A percentile compares a stretch with the other conserved stretches of the same genome.
These are phyloP conservation scores for Grigorovia transvaalensis DNA, from an alignment of 805 yeast genomes.

Conservation along the genomic window DNA sequence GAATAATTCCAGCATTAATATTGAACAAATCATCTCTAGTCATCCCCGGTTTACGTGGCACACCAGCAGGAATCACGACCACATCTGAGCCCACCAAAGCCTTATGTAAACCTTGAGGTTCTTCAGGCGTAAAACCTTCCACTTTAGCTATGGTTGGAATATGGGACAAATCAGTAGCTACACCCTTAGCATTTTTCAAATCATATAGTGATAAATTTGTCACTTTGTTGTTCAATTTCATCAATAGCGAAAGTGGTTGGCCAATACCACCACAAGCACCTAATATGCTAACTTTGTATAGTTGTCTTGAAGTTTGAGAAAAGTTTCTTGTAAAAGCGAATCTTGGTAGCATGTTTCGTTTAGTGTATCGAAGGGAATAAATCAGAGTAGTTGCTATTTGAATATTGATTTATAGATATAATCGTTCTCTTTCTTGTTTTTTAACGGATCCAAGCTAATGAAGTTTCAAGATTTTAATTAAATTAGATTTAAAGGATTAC, in stretches of 20 bases:
- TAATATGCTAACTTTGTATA: constrained; percentile 70
- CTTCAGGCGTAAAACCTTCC: constrained; percentile 78
- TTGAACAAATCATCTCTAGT: constrained; percentile 94
- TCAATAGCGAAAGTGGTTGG: constrained; percentile 70
- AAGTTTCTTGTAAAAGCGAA: constrained; percentile 39
- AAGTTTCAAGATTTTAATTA: too few species aligned
- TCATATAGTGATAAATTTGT: constrained; percentile 81
- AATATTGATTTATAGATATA: too few species aligned
- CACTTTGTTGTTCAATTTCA: constrained; percentile 82
- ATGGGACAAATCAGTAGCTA: constrained; percentile 92
- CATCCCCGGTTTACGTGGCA: constrained; percentile 98
- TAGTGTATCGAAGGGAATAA: not conserved
- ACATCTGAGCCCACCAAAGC: constrained; percentile 77
- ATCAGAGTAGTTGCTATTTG: too few species aligned
- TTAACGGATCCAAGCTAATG: too few species aligned
- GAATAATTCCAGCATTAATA: constrained; percentile 91
- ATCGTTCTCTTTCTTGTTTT: too few species aligned
- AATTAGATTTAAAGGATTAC: too few species aligned
- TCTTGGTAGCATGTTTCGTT: constrained; percentile 41
- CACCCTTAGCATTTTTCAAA: constrained; percentile 89
- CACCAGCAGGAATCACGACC: constrained; percentile 93
- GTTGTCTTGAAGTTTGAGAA: constrained; percentile 53
- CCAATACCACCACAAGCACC: constrained; percentile 96
- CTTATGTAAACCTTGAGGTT: constrained; percentile 57
- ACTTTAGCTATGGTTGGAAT: constrained; percentile 87